Evolutionary conservation across 2,329 filamentous ascomycete species (phyloP), one percentile per base, ranked within the genome.

Genomic region (Aspergillus chevalieri): DNA sequence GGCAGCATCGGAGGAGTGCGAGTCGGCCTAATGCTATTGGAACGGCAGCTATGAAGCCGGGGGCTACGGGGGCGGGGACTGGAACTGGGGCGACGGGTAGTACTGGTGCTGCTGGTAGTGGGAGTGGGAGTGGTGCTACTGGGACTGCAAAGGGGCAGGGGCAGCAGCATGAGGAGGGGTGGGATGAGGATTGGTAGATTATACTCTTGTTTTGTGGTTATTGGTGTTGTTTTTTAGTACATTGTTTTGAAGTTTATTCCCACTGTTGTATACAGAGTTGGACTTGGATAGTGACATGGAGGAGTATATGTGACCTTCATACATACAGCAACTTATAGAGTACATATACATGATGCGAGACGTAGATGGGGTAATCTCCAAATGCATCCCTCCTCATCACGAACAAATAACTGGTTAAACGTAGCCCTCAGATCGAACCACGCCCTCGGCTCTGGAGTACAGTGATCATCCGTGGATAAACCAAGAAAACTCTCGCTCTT

Each of bases 31-130:
- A 77, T 46, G 72, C 73, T 26, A 78, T 85, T 55, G 83, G 83
- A 7, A 86, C 83, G n/a, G 77, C 76, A 54, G 82, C 82, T 15
- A 79, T 85, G 75, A 83, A 79, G 15, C 43, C 43, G 26, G 43
- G 24, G n/a, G 24, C 43, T 22, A 7, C 43, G 21, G 21, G 21
- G 6, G 4, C 43, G 6, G 15, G 14, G 9, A 17, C 61, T 22
- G 21, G 21, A n/a, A 56, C 61, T 6, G 55, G 57, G 41, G 58
- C 57, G 17, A 10, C 15, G 7, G 17, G 17, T 19, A 10, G 26
- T 30, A 10, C 26, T 12, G 26, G 26, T 28, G 26, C 8, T 9
- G 9, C 26, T 3, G 38, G 15, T 3, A 21, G 38, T 41, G 38
- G n/a, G 12, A 19, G 38, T 41, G 38, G n/a, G 5, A 22, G 38